phyloP scores from a whole-genome alignment of 2,329 filamentous ascomycete genomes.

The Cercospora berteroae region DNA sequence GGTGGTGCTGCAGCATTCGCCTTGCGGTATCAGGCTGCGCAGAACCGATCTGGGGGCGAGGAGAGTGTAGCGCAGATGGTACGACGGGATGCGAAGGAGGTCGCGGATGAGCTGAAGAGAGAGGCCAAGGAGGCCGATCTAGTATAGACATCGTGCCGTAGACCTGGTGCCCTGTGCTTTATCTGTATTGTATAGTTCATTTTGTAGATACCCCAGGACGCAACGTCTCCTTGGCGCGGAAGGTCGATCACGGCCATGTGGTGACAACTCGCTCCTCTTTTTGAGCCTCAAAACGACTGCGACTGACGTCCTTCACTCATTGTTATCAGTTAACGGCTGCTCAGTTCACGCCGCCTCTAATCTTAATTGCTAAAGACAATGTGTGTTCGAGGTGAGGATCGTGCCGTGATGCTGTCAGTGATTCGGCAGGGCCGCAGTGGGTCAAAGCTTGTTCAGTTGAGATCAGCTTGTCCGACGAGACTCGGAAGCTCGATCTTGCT shows the following conservation, averaged over 20 bases:
- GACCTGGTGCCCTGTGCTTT: neutral
- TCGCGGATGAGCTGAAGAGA: conserved; percentile 5
- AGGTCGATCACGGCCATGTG: neutral
- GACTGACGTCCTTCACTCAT: neutral
- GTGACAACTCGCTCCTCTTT: neutral
- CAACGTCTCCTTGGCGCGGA: neutral
- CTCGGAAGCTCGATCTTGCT: conserved; percentile 5
- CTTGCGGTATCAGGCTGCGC: conserved; percentile 3
- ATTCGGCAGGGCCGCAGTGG: conserved; percentile 4
- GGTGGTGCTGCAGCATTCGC: conserved; percentile 16
- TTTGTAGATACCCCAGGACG: neutral
- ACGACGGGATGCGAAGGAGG: conserved; percentile 4
- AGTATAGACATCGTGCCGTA: neutral
- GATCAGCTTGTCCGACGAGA: conserved; percentile 4
- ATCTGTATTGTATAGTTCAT: neutral
- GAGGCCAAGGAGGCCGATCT: conserved; percentile 2
- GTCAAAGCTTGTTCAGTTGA: conserved; percentile 7
- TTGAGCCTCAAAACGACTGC: neutral
- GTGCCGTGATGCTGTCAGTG: neutral
- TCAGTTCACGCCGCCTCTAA: neutral
- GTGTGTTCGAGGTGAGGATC: neutral
- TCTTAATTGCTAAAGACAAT: neutral
- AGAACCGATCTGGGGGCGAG: neutral
- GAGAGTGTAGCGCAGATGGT: conserved; percentile 3
- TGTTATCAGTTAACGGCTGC: neutral